phyloP scores from a whole-genome alignment of 2,329 filamentous ascomycete species.

The Sclerotinia minor region DNA sequence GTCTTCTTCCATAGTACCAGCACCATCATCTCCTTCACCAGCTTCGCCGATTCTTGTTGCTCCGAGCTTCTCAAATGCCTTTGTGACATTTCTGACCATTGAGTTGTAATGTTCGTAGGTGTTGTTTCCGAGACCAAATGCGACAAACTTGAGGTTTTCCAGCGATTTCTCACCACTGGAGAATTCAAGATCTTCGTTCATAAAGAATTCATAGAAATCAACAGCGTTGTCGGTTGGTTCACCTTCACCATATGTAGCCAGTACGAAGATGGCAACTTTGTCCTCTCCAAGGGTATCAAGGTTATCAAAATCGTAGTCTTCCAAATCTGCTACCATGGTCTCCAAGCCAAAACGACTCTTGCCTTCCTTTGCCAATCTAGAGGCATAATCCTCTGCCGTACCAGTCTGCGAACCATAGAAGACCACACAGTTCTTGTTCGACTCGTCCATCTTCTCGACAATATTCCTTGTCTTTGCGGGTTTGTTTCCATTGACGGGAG shows the following conservation, averaged over 20 bases:
- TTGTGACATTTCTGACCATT: slow-evolving; percentile 91
- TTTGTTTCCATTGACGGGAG: slow-evolving; percentile 68
- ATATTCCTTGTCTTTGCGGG: slow-evolving; percentile 88
- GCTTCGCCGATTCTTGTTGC: slow-evolving; percentile 81
- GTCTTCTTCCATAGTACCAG: slow-evolving; percentile 99
- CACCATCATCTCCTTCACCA: slow-evolving; percentile 95
- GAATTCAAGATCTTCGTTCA: slow-evolving; percentile 77
- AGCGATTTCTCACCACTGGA: slow-evolving; percentile 73
- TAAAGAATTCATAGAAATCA: slow-evolving; percentile 97
- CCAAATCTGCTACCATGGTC: slow-evolving; percentile 96
- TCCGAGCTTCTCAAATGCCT: slow-evolving; percentile 77
- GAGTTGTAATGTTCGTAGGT: slow-evolving; percentile 99
- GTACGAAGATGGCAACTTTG: slow-evolving; percentile 90
- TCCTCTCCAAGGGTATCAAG: slow-evolving; percentile 85
- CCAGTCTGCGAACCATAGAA: slow-evolving; percentile 99
- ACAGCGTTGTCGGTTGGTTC: slow-evolving; percentile 99
- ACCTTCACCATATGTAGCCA: slow-evolving; percentile 97
- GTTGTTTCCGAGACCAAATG: slow-evolving; percentile 97
- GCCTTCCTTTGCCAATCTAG: slow-evolving; percentile 92
- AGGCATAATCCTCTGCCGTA: slow-evolving; percentile 97
- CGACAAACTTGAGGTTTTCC: slow-evolving; percentile 83
- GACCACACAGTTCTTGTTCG: slow-evolving; percentile 93
- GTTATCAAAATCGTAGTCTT: slow-evolving; percentile 97
- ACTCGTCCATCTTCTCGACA: slow-evolving; percentile 92
- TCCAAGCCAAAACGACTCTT: slow-evolving; percentile 94